Evolutionary conservation across 768 basidiomycete genomes (phyloP).

Genomic region (Phlebiopsis gigantea): DNA sequence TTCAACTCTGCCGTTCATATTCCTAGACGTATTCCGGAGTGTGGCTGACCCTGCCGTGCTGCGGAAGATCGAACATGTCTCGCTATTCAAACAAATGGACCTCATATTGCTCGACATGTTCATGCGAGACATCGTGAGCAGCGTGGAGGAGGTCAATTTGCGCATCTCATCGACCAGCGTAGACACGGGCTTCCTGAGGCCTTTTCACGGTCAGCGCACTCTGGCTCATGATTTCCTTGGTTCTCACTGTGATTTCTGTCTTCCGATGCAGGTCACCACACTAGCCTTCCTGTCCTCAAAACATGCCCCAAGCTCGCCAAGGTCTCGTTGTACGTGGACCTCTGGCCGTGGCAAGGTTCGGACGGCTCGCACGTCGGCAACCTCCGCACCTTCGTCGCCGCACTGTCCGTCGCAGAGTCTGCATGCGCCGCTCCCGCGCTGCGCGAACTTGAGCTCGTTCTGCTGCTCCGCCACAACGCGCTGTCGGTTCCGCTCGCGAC

Average conservation of each 20-base stretch:
- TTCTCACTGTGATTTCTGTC: no score
- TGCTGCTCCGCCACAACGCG: neutral
- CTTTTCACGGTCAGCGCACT: no score
- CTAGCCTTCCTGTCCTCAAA: neutral
- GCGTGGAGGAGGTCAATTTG: neutral
- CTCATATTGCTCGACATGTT: neutral
- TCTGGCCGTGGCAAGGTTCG: neutral
- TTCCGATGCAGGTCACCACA: no score
- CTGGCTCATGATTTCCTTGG: no score
- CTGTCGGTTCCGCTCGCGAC: neutral
- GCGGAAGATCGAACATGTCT: no score
- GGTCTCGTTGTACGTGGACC: neutral
- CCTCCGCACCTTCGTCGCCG: neutral
- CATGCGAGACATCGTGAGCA: neutral
- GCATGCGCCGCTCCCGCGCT: neutral
- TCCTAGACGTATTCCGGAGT: no score
- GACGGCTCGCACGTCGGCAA: neutral
- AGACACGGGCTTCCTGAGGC: neutral
- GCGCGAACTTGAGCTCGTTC: neutral
- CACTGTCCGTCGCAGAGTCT: neutral
- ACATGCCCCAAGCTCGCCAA: neutral
- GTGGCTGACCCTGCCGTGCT: no score
- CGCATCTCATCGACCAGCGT: neutral
- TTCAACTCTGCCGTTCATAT: neutral
- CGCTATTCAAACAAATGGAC: no score